Conservation (phyloP, 2,329 filamentous ascomycete species). For the Pseudohalonectria lignicola region DNA sequence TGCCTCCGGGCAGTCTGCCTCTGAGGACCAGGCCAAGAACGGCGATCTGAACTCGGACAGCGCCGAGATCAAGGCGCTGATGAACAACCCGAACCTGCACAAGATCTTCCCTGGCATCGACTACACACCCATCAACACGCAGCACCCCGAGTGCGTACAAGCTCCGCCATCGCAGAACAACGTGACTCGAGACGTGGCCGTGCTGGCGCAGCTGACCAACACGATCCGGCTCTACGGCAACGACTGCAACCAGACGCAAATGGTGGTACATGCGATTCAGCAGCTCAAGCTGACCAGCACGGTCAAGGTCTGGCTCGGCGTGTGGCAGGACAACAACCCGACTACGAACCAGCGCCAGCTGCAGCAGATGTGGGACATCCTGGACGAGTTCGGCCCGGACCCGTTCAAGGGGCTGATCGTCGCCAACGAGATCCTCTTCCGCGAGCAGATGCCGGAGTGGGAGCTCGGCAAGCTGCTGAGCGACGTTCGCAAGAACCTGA, state of each 20-base stretch:
- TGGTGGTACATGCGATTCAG: constrained; percentile 76
- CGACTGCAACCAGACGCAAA: constrained; percentile 94
- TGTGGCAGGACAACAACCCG: constrained; percentile 77
- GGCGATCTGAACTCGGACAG: constrained; percentile 67
- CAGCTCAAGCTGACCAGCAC: constrained; percentile 56
- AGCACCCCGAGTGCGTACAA: constrained; percentile 73
- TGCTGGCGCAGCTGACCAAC: constrained; percentile 83
- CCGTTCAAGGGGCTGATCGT: constrained; percentile 77
- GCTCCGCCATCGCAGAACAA: constrained; percentile 87
- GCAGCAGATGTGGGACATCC: constrained; percentile 70
- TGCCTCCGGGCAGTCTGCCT: constrained; percentile 36
- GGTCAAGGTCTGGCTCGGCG: constrained; percentile 87
- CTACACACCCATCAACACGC: constrained; percentile 84
- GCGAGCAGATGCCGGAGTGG: constrained; percentile 59
- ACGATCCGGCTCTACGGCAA: constrained; percentile 84
- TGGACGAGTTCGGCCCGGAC: constrained; percentile 52
- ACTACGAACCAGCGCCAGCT: constrained; percentile 81
- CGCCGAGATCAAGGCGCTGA: constrained; percentile 59
- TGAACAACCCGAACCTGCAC: constrained; percentile 74
- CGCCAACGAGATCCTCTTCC: constrained; percentile 70
- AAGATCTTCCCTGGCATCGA: constrained; percentile 94
- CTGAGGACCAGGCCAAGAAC: constrained; percentile 48
- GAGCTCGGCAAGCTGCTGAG: constrained; percentile 54
- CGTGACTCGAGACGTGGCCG: constrained; percentile 79
- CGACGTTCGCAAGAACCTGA: constrained; percentile 63